These are phyloP conservation scores for Cladorrhinum samala DNA, from an alignment of 495 filamentous ascomycete genomes.

Conservation along the genomic window DNA sequence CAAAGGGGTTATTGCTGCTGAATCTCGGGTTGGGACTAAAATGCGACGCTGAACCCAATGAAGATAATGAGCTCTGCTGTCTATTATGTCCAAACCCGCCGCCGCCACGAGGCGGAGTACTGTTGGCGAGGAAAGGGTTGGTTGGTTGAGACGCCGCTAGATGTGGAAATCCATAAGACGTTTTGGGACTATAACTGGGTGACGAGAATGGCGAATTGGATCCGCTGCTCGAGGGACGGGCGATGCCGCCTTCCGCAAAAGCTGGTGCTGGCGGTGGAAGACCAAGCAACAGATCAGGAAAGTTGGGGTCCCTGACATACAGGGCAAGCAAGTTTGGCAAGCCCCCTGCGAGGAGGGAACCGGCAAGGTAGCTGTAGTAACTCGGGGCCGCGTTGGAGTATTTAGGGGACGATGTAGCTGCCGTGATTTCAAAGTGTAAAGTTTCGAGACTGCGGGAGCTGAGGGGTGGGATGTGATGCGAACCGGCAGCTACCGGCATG, in stretches of 20 bases:
- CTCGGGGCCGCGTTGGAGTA: constrained; percentile 56
- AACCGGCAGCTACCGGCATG: constrained; percentile 48
- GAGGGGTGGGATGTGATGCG: constrained; percentile 54
- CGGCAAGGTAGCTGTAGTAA: constrained; percentile 84
- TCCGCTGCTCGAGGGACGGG: constrained; percentile 33
- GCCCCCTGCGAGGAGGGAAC: constrained; percentile 65
- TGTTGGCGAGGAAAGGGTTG: constrained; percentile 6
- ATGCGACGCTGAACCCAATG: constrained; percentile 2
- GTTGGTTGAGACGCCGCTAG: neutral
- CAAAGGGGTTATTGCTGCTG: constrained; percentile 50
- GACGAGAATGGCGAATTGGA: constrained; percentile 13
- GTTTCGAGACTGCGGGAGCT: constrained; percentile 58
- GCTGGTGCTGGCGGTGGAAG: constrained; percentile 54
- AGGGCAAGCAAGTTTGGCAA: constrained; percentile 67
- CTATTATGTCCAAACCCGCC: constrained; percentile 4
- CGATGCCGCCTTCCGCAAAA: constrained; percentile 38
- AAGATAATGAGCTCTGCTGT: constrained; percentile 15
- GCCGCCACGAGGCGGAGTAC: constrained; percentile 4
- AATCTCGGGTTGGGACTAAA: constrained; percentile 28
- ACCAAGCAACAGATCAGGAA: constrained; percentile 64
- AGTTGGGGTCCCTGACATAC: constrained; percentile 78
- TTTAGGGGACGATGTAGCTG: constrained; percentile 46
- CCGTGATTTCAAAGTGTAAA: constrained; percentile 77
- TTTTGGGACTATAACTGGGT: constrained; percentile 4
- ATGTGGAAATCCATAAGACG: constrained; percentile 7